Evolutionary conservation across 1,139 yeast genomes (phyloP), one percentile per base, ranked within the genome.

Genomic region (Kodamaea ohmeri): DNA sequence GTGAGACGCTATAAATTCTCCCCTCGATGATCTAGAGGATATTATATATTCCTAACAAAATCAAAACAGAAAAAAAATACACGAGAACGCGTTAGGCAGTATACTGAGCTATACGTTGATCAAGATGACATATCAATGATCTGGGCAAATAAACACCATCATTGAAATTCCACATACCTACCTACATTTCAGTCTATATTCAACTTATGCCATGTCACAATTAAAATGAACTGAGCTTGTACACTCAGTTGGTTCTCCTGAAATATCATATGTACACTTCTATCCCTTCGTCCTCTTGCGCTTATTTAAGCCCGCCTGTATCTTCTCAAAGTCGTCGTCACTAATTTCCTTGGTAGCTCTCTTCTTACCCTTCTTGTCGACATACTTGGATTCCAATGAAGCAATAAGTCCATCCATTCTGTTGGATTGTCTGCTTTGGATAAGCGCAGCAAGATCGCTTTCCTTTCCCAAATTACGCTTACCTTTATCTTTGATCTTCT

Each of bases 371-470:
- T 56, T 61, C 42, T 60, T 64, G 38, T 54, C 55, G 11, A 53
- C 71, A 47, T 83, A 82, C 56, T 83, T 82, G 17, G 67, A 62
- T 49, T 81, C 84, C 43, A 83, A 57, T 11, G 63, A 60, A 28
- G 63, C 63, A 18, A 82, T 74, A 46, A 80, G 58, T 38, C 60
- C 65, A 40, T 75, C 76, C 53, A 78, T 62, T 13, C 78, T 57
- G 22, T 58, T 60, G 11, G 58, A 50, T 49, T 58, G 73, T 42
- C 71, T 63, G 30, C 65, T 62, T 46, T 70, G 72, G 32, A 82
- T 82, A 48, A 81, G 52, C 27, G 71, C 67, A 34, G 67, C 65
- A 40, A 82, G 63, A 37, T 77, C 81, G 32, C 56, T 63, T 40
- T 73, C 77, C 8, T 57, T 62, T 25, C 42, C 48, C 21, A 51